Evolutionary conservation across 169 alveolate species (phyloP).

Genomic region (Eimeria tenella): DNA sequence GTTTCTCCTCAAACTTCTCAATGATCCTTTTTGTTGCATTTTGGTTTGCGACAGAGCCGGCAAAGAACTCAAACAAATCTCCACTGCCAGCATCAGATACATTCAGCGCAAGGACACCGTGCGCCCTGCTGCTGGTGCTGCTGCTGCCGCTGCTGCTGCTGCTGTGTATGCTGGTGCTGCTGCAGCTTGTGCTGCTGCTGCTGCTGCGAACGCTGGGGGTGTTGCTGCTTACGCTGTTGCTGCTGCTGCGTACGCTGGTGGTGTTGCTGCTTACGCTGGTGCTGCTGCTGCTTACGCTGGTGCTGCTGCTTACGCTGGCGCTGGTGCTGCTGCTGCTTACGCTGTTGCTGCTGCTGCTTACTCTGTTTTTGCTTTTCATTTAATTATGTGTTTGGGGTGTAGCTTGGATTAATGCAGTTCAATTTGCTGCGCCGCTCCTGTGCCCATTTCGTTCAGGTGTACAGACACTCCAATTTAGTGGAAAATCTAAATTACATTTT

Average conservation of each 20-base stretch:
- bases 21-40: slow-evolving; percentile 71
- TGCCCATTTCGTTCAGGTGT: too few species aligned
- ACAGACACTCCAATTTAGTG: too few species aligned
- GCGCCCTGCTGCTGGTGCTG: background rate
- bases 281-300: too few species aligned
- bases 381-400: background rate
- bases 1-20: slow-evolving; percentile 57
- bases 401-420: background rate
- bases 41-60: slow-evolving; percentile 69
- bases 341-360: background rate
- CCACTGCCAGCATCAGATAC: slow-evolving; percentile 52
- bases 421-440: too few species aligned
- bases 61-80: slow-evolving; percentile 62
- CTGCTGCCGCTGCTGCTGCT: too few species aligned
- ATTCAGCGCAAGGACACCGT: slow-evolving; percentile 65
- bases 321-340: too few species aligned
- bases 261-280: too few species aligned
- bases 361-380: background rate
- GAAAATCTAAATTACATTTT: too few species aligned
- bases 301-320: too few species aligned
- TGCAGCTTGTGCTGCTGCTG: too few species aligned
- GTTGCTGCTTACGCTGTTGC: too few species aligned
- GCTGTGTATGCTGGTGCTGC: too few species aligned
- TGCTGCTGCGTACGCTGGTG: background rate
- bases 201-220: background rate